Evolutionary conservation across 2,329 filamentous ascomycete species (phyloP), one percentile per base, ranked within the genome.

Genomic region (Elsinoe fawcettii): DNA sequence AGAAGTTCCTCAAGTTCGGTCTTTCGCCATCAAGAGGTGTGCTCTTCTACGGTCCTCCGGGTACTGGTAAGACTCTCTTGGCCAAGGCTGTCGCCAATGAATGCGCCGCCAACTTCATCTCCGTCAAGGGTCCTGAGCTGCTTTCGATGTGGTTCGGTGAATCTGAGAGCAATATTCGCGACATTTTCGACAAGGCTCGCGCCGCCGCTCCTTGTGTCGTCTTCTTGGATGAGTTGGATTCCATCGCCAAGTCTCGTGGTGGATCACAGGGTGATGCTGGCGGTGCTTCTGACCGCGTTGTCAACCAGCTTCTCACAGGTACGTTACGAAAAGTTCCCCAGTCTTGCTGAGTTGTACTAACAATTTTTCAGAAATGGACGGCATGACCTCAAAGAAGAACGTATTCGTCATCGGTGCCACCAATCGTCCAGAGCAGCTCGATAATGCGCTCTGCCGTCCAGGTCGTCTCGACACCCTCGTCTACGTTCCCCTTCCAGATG

Each of bases 61-160:
- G 93, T 92, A 99, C 95, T 71, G 93, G 93, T 96, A 99, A 99
- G 83, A 99, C 93, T 61, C 84, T 99, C 80, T 87, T 99, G 78
- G 93, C 93, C 72, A 99, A 99, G 83, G 93, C 93, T 66, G 93
- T 99, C 65, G 93, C 93, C 77, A 99, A 97, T 77, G 93, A 99
- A 80, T 97, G 91, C 71, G 88, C 93, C 61, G 93, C 93, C 81
- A 99, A 99, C 80, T 99, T 99, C 79, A 97, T 99, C 72, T 99
- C 93, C 39, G 87, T 99, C 75, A 99, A 99, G 84, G 93, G 93
- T 61, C 95, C 93, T 58, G 93, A 99, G 74, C 81, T 99, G 68
- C 84, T 99, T 67, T 96, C 90, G 74, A 99, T 99, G 93, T 99
- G 93, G 93, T 99, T 99, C 71, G 93, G 93, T 85, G 93, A 99